Conservation (phyloP, 2,329 filamentous ascomycete genomes). For the Fusarium xylarioides region DNA sequence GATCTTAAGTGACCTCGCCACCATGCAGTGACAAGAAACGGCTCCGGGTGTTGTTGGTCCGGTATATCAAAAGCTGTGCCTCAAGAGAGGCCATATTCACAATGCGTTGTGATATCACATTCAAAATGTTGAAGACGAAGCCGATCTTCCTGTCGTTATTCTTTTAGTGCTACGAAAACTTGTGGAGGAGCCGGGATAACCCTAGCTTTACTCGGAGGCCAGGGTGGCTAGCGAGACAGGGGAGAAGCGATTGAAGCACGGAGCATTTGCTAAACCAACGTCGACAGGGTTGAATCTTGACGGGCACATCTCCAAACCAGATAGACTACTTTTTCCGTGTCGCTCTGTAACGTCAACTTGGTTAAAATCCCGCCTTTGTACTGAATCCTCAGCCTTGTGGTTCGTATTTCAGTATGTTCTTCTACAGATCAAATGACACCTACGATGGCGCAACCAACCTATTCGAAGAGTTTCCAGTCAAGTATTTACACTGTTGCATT, state of each 20-base stretch:
- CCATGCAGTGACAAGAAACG: constrained; percentile 11
- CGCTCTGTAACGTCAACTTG: not conserved
- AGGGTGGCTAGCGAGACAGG: constrained; percentile 40
- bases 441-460: too few relatives aligned
- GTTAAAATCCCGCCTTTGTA: not conserved
- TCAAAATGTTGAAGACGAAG: constrained; percentile 21
- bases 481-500: not conserved
- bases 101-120: constrained; percentile 27
- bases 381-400: not conserved
- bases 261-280: constrained; percentile 44
- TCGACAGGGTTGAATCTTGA: constrained; percentile 26
- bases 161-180: constrained; percentile 37
- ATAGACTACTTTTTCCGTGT: not conserved
- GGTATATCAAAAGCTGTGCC: constrained; percentile 3
- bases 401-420: not conserved
- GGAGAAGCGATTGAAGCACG: constrained; percentile 38
- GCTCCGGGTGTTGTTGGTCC: constrained; percentile 8
- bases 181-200: constrained; percentile 45
- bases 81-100: constrained; percentile 3
- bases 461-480: not conserved
- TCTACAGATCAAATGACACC: not conserved
- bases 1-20: constrained; percentile 29
- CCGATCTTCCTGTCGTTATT: constrained; percentile 35
- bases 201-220: constrained; percentile 37
- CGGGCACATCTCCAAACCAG: constrained; percentile 5